These are phyloP conservation scores for Cutaneotrichosporon sp. DNA, from an alignment of 1,284 basidiomycete genomes.

Conservation along the genomic window DNA sequence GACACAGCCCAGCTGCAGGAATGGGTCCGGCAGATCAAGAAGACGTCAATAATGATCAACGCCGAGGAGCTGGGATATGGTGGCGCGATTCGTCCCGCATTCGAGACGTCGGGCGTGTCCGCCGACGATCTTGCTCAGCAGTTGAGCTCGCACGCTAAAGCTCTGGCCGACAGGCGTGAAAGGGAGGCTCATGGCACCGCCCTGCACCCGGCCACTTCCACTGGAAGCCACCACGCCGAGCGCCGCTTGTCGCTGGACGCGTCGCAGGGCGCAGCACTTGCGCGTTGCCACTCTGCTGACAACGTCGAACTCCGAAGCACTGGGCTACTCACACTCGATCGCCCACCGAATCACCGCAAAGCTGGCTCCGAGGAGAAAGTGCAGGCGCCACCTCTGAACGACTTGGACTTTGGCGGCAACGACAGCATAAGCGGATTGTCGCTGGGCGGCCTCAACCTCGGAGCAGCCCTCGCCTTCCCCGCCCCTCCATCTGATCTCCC, in stretches of 20 bases:
- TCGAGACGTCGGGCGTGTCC: constrained; percentile 15
- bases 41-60: constrained; percentile 30
- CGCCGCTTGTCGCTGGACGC: constrained; percentile 5
- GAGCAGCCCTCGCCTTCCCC: constrained; percentile 9
- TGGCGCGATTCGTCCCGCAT: constrained; percentile 24
- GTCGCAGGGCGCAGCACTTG: constrained; percentile 4
- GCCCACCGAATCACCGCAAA: background rate
- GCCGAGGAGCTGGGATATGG: constrained; percentile 32
- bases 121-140: constrained; percentile 29
- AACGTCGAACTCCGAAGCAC: background rate
- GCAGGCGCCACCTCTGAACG: background rate
- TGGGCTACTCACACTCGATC: background rate
- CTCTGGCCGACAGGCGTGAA: constrained; percentile 4
- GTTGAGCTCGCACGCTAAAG: constrained; percentile 17
- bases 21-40: constrained; percentile 37
- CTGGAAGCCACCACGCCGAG: constrained; percentile 1
- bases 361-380: background rate
- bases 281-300: constrained; percentile 9
- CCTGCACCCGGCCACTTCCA: background rate
- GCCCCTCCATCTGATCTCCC: constrained; percentile 17
- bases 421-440: background rate
- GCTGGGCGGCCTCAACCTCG: constrained; percentile 3
- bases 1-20: constrained; percentile 29
- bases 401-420: background rate
- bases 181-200: no score